phyloP scores from a whole-genome alignment of 176 grass and related monocot genomes.

The Musa itinerans region DNA sequence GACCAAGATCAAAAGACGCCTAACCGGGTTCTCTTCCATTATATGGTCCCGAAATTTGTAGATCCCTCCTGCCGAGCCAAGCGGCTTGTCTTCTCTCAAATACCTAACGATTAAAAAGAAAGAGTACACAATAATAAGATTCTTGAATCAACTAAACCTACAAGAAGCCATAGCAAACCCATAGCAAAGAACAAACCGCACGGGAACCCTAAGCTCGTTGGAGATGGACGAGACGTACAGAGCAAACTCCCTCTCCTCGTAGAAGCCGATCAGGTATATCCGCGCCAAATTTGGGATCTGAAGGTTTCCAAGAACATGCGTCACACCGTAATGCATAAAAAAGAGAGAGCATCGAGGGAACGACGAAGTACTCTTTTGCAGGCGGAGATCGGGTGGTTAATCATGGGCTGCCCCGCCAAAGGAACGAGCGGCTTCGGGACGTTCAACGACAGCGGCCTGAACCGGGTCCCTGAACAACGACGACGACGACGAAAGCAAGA shows the following conservation, averaged over 20 bases:
- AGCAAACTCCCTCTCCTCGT: conserved; percentile 84
- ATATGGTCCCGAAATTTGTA: conserved; percentile 90
- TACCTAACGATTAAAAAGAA: conserved; percentile 37
- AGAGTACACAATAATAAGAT: too few relatives aligned
- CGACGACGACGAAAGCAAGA: too few relatives aligned
- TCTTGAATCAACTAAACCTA: too few relatives aligned
- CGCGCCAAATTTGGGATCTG: conserved; percentile 87
- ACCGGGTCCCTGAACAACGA: conserved; percentile 56
- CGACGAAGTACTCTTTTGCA: conserved; percentile 48
- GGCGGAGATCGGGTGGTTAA: conserved; percentile 85
- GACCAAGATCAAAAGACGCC: conserved; percentile 3
- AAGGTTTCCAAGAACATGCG: background rate
- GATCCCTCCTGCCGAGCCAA: conserved; percentile 88
- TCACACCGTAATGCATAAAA: too few relatives aligned
- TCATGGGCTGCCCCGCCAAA: conserved; percentile 92
- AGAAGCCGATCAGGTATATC: conserved; percentile 96
- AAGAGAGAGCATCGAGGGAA: background rate
- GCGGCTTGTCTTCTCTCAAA: conserved; percentile 91
- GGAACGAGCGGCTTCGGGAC: conserved; percentile 94
- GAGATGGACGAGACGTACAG: conserved; percentile 91
- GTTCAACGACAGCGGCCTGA: conserved; percentile 89
- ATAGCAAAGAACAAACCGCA: conserved; percentile 38
- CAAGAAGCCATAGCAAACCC: background rate
- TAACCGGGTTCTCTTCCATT: conserved; percentile 86
- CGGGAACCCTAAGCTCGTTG: conserved; percentile 76